phyloP scores from a whole-genome alignment of 352 stramenopile species.

The Lagenidium giganteum region DNA sequence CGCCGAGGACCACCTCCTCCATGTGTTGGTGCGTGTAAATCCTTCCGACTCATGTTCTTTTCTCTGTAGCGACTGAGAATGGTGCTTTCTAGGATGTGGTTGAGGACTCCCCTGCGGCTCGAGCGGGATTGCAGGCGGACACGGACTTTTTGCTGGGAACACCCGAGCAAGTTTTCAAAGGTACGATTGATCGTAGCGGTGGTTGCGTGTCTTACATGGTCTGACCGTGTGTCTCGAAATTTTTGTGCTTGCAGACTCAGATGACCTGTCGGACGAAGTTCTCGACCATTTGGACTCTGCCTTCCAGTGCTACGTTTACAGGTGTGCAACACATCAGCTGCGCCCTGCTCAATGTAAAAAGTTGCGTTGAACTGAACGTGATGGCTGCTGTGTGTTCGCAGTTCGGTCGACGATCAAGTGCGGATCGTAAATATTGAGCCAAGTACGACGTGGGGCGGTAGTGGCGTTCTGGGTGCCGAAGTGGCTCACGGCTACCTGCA shows the following conservation, averaged over 20 bases:
- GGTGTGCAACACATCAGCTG: too few species aligned
- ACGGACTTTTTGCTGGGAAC: constrained; percentile 96
- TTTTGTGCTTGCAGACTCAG: constrained; percentile 39
- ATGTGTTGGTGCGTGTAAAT: constrained; percentile 76
- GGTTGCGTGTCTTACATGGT: background rate
- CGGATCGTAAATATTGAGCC: constrained; percentile 86
- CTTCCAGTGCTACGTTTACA: constrained; percentile 98
- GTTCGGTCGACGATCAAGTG: constrained; percentile 89
- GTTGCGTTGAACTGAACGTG: background rate
- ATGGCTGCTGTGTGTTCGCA: constrained; percentile 10
- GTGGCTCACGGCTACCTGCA: constrained; percentile 96
- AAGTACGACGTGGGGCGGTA: constrained; percentile 83
- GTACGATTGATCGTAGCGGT: too few species aligned
- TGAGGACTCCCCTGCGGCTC: constrained; percentile 82
- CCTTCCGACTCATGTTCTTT: background rate
- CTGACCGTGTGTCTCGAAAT: background rate
- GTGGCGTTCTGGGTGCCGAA: constrained; percentile 91
- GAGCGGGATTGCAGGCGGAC: constrained; percentile 83
- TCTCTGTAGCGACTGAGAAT: background rate
- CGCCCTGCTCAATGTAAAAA: too few species aligned
- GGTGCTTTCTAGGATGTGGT: constrained; percentile 62
- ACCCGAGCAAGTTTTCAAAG: constrained; percentile 83
- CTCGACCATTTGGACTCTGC: constrained; percentile 86
- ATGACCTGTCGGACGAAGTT: constrained; percentile 90
- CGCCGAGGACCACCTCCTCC: constrained; percentile 93